Base-by-base conservation (phyloP, 2,329 filamentous ascomycete genomes). In the Botryosphaeria agaves region DNA sequence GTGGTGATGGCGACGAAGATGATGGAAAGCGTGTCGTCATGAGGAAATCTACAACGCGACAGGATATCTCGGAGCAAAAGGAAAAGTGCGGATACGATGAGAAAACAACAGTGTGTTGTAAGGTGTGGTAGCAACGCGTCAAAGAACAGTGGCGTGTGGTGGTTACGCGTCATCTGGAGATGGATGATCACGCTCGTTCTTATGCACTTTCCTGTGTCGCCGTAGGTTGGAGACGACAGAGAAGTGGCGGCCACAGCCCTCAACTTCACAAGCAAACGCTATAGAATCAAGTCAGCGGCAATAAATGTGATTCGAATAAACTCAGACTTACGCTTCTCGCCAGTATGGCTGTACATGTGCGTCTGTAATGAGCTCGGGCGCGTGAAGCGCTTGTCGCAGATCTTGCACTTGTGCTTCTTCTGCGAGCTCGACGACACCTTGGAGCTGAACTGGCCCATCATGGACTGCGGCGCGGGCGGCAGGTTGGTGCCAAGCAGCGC, bases 401-500 rank as follows among this genome's bases (percentile, higher is more conserved):
- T 81, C 61, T 93, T 94, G 70, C 87, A 95, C 64, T 94, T 94
- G 62, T 95, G 89, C 66, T 95, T 95, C 73, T 95, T 95, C 52
- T 94, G 84, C 7, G 87, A 89, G 58, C 83, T 93, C 12, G 82
- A 85, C 0, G 84, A 85, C 31, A 94, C 76, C 59, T 94, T 94
- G 38, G 87, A 94, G 57, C 82, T 94, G 61, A 95, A 95, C 46
- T 92, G 85, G 31, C 83, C 75, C 89, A 98, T 98, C 84, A 98
- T 94, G 1, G 85, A 91, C 49, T 91, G 81, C 2, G 84, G 85
- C 12, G 83, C 83, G 1, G 84, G 83, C 2, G 83, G 82, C 18
- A 75, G 67, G 34, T 66, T 72, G 26, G 61, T 60, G 16, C 64
- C 62, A 33, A 76, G 48, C 9, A 79, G 59, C 21, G 70, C 75